phyloP scores from a whole-genome alignment of 768 basidiomycete species.

The Mycena galericulata region DNA sequence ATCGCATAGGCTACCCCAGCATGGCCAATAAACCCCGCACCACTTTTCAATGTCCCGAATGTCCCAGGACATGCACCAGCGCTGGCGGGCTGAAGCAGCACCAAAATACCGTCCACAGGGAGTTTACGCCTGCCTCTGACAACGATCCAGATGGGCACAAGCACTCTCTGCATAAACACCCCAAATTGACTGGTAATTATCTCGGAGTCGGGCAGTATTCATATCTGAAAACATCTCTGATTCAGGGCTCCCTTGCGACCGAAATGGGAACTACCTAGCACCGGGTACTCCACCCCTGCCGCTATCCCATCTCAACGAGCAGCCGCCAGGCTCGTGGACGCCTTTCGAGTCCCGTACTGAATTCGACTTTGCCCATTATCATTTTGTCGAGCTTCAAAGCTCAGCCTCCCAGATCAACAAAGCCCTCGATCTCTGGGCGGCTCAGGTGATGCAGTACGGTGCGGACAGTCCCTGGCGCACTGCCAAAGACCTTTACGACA shows the following conservation, averaged over 20 bases:
- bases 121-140: not conserved
- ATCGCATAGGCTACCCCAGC: not conserved
- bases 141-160: not conserved
- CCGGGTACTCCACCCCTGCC: too few species aligned
- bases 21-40: not conserved
- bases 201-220: not conserved
- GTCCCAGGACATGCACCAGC: not conserved
- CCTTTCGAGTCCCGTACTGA: not conserved
- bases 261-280: too few species aligned
- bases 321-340: not conserved
- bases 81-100: not conserved
- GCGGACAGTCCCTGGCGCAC: not conserved
- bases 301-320: too few species aligned
- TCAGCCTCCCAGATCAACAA: not conserved
- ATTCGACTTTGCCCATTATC: slow-evolving; percentile 11
- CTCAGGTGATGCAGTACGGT: not conserved
- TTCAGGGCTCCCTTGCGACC: too few species aligned
- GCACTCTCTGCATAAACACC: not conserved
- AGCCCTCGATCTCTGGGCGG: not conserved
- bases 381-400: slow-evolving; percentile 7
- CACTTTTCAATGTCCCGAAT: not conserved
- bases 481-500: too few species aligned
- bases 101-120: not conserved
- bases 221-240: not conserved
- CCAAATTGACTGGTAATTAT: not conserved